These are phyloP conservation scores for Podila epicladia DNA, from an alignment of 192 early-diverging fungal genomes.

Conservation along the genomic window DNA sequence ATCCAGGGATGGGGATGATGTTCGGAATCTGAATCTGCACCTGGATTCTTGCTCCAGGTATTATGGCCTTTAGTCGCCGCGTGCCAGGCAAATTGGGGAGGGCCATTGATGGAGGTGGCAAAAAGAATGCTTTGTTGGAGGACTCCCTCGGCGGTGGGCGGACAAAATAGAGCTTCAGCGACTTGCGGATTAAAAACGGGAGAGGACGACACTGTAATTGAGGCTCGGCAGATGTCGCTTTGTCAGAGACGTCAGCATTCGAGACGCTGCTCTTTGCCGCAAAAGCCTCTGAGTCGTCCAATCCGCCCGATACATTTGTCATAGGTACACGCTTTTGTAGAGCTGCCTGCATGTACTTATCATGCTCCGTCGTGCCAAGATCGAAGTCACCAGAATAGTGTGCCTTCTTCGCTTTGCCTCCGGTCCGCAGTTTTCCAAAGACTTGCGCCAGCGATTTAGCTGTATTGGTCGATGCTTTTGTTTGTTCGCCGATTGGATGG, in stretches of 20 bases:
- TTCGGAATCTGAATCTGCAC: conserved; percentile 46
- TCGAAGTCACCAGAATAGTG: conserved; percentile 29
- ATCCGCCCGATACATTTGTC: too few species aligned
- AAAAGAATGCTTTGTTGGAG: conserved; percentile 13
- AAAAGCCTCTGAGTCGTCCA: background rate
- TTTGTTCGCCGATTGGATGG: background rate
- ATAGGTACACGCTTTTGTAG: background rate
- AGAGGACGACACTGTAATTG: background rate
- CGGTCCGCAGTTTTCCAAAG: conserved; percentile 29
- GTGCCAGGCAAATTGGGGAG: conserved; percentile 35
- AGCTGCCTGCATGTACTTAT: conserved; percentile 17
- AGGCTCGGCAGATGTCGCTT: background rate
- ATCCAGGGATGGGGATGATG: conserved; percentile 36
- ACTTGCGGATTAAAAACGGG: conserved; percentile 37
- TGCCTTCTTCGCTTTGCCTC: conserved; percentile 22
- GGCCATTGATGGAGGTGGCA: conserved; percentile 42
- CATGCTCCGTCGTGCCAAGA: conserved; percentile 9
- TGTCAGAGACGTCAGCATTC: background rate
- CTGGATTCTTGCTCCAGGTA: conserved; percentile 44
- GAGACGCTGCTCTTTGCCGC: background rate
- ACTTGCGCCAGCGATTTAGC: conserved; percentile 18
- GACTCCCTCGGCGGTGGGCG: conserved; percentile 27
- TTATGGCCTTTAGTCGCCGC: conserved; percentile 41
- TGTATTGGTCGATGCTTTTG: conserved; percentile 19
- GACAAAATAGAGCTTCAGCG: conserved; percentile 45